phyloP scores from a whole-genome alignment of 345 rosid species.

The Psidium guajava region DNA sequence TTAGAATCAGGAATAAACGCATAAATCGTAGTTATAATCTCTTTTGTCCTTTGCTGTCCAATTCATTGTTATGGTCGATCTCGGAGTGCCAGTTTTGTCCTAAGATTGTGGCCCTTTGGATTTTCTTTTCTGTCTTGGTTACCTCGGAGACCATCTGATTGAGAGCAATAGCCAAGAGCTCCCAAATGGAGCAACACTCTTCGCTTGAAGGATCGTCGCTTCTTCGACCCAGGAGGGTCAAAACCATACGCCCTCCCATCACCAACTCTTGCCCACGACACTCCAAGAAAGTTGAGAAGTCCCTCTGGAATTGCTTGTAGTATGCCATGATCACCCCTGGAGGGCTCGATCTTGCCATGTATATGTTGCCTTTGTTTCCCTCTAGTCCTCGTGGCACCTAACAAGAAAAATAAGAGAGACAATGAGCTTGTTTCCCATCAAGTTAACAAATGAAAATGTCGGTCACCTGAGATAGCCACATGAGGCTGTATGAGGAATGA shows the following conservation, averaged over 20 bases:
- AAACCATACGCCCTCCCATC: constrained; percentile 36
- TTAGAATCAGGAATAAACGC: no score
- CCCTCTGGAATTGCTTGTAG: constrained; percentile 30
- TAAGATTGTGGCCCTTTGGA: no score
- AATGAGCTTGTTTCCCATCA: background rate
- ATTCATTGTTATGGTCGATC: no score
- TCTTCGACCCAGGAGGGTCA: constrained; percentile 31
- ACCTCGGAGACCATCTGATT: constrained; percentile 38
- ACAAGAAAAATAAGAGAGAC: constrained; percentile 15
- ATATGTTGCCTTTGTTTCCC: constrained; percentile 32
- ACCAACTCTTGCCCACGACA: constrained; percentile 34
- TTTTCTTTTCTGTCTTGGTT: background rate
- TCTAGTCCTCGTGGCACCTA: constrained; percentile 38
- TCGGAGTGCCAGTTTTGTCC: no score
- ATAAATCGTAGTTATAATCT: no score
- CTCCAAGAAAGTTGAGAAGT: constrained; percentile 25
- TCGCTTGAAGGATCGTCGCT: constrained; percentile 31
- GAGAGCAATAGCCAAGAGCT: constrained; percentile 39
- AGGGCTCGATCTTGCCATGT: constrained; percentile 29
- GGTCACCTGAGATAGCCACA: constrained; percentile 39
- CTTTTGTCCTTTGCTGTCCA: no score
- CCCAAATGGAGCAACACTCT: constrained; percentile 40
- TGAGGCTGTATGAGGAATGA: constrained; percentile 38
- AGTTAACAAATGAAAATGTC: background rate
- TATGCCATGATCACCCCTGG: constrained; percentile 23